Evolutionary conservation across 2,329 filamentous ascomycete species (phyloP), one percentile per base, ranked within the genome.

Genomic region (Torrubiellomyces zombiae): DNA sequence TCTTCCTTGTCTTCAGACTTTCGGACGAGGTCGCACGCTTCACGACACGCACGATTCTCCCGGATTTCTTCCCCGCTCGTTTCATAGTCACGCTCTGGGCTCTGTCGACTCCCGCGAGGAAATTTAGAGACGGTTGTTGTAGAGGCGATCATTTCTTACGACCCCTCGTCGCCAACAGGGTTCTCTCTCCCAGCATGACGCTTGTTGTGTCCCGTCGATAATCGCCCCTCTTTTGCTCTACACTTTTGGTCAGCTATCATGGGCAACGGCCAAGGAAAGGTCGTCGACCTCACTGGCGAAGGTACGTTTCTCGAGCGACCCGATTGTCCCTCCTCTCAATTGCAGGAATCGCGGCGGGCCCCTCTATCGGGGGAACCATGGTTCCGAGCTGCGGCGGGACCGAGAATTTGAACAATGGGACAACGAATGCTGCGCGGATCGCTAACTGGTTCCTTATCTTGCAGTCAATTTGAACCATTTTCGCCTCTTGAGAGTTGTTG

Each of bases 381-480:
- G 19, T 20, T 12, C 5, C 19, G 19, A 20, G 19, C 19, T 10
- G 5, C n/a, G n/a, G n/a, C n/a, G n/a, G n/a, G n/a, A n/a, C n/a
- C n/a, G n/a, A n/a, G n/a, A n/a, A n/a, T n/a, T n/a, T n/a, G n/a
- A n/a, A n/a, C n/a, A n/a, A n/a, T n/a, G n/a, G n/a, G n/a, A n/a
- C n/a, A n/a, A n/a, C n/a, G 14, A 6, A 11, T 4, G 18, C 6
- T 5, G 9, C 4, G 9, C 14, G 15, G 11, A 6, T 26, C 36
- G 17, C 38, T 30, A 19, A 13, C 24, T 23, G 19, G 14, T 17
- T 16, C 30, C 24, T 22, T 4, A 14, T 9, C 12, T 8, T 9
- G 21, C 41, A 93, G 89, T 93, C 40, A 95, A 86, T 51, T 74
- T 98, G 40, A 94, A 94, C 47, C 89, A 98, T 55, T 98, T 98